Evolutionary conservation across 2,329 filamentous ascomycete species (phyloP).

Genomic region (Amauroascus verrucosus): DNA sequence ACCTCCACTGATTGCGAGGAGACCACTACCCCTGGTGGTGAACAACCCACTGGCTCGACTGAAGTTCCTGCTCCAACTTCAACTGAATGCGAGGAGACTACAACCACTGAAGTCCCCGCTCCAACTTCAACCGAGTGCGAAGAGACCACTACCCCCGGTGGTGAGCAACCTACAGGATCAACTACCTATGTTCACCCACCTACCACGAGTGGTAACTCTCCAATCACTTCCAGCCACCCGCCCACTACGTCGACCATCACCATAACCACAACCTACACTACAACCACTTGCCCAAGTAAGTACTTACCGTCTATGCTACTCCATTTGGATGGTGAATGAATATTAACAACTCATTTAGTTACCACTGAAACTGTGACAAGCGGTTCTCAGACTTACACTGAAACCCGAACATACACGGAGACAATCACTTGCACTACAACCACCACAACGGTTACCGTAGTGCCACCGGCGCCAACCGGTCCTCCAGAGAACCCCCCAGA

Average conservation of each 20-base stretch:
- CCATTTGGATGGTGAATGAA: not conserved
- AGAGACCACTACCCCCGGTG: not conserved
- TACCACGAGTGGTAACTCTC: not conserved
- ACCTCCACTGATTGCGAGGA: conserved; percentile 8
- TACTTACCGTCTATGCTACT: not conserved
- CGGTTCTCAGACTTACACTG: conserved; percentile 19
- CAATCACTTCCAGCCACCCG: not conserved
- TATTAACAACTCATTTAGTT: conserved; percentile 5
- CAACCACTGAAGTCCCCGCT: not conserved
- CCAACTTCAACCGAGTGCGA: not conserved
- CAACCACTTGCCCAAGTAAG: conserved; percentile 26
- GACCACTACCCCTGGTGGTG: conserved; percentile 7
- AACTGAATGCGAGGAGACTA: not conserved
- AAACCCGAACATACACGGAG: conserved; percentile 18
- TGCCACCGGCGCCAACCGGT: conserved; percentile 7
- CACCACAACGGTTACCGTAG: conserved; percentile 13
- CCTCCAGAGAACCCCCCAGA: conserved; percentile 1
- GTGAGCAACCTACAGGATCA: not conserved
- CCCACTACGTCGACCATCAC: conserved; percentile 9
- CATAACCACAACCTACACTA: conserved; percentile 19
- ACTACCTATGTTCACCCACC: not conserved
- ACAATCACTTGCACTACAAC: conserved; percentile 21
- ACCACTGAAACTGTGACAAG: conserved; percentile 19
- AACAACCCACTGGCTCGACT: not conserved
- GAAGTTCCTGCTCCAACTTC: not conserved